These are phyloP conservation scores for Cryphonectria japonica DNA, from an alignment of 2,329 filamentous ascomycete species.

Conservation along the genomic window DNA sequence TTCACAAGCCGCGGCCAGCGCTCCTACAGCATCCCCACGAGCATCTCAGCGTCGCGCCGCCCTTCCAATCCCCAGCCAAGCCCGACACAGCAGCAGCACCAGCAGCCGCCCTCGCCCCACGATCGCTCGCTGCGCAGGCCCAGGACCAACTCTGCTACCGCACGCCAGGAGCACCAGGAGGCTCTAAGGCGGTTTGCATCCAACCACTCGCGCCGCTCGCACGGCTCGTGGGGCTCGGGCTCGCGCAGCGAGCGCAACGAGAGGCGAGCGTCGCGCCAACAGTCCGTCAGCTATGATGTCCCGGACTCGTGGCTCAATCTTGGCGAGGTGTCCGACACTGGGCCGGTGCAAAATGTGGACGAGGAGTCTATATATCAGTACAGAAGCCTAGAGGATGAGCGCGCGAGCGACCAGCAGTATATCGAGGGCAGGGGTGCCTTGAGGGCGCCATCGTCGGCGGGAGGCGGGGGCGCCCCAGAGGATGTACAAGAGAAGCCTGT, in stretches of 20 bases:
- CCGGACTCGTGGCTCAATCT: conserved; percentile 33
- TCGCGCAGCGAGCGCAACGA: conserved; percentile 2
- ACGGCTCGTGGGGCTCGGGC: background rate
- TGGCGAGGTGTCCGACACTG: conserved; percentile 32
- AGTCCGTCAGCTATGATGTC: conserved; percentile 32
- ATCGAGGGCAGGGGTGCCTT: conserved; percentile 8
- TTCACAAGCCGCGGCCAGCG: background rate
- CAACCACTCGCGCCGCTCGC: conserved; percentile 1
- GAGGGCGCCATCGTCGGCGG: background rate
- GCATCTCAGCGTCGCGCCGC: background rate
- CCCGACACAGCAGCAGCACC: background rate
- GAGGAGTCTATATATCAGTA: conserved; percentile 40
- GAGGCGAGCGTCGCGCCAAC: conserved; percentile 9
- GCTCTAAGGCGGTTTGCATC: background rate
- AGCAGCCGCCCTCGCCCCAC: background rate
- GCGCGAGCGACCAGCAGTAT: conserved; percentile 34
- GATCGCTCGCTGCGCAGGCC: background rate
- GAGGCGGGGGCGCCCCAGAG: background rate
- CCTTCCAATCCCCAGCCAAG: background rate
- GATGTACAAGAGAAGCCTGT: conserved; percentile 6
- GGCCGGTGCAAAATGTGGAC: conserved; percentile 37
- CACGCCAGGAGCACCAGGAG: background rate
- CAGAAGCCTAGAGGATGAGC: conserved; percentile 42
- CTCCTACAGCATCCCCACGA: conserved; percentile 6
- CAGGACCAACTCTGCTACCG: background rate